Conservation (phyloP, 108 stramenopile genomes). For the Aurantiochytrium sp. region DNA sequence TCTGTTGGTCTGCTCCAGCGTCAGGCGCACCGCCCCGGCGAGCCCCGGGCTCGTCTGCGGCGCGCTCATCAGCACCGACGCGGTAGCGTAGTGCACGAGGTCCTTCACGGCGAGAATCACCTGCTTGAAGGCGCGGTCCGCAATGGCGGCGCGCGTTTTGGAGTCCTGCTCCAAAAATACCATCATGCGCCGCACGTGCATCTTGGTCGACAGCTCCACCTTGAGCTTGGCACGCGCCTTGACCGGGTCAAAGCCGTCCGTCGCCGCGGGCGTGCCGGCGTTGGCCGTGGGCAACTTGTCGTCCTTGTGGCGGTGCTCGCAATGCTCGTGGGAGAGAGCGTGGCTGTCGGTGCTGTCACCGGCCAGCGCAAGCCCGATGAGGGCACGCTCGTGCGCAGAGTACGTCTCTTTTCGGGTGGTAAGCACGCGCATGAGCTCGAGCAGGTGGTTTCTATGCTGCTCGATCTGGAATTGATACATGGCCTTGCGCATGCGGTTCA, state of each 20-base stretch:
- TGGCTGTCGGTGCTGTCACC: not conserved
- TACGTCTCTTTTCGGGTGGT: not conserved
- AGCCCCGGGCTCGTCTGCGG: no score
- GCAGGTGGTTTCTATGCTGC: not conserved
- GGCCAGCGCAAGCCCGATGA: not conserved
- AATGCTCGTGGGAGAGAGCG: not conserved
- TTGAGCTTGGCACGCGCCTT: not conserved
- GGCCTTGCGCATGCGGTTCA: conserved; percentile 17
- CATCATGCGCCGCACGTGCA: not conserved
- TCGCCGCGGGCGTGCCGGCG: not conserved
- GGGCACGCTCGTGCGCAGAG: not conserved
- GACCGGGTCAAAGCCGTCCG: conserved; percentile 8
- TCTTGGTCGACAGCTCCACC: not conserved
- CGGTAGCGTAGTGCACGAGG: not conserved
- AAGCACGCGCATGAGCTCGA: not conserved
- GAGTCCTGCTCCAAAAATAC: not conserved
- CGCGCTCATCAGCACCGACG: not conserved
- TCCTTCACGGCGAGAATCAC: not conserved
- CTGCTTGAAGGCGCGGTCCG: not conserved
- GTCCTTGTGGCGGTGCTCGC: not conserved
- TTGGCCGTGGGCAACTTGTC: not conserved
- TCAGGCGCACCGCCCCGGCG: no score
- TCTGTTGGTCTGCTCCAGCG: no score
- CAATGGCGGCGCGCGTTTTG: not conserved
- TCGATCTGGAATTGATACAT: conserved; percentile 7